Evolutionary conservation across 1,139 yeast species (phyloP).

Genomic region (Pneumocystis murina): DNA sequence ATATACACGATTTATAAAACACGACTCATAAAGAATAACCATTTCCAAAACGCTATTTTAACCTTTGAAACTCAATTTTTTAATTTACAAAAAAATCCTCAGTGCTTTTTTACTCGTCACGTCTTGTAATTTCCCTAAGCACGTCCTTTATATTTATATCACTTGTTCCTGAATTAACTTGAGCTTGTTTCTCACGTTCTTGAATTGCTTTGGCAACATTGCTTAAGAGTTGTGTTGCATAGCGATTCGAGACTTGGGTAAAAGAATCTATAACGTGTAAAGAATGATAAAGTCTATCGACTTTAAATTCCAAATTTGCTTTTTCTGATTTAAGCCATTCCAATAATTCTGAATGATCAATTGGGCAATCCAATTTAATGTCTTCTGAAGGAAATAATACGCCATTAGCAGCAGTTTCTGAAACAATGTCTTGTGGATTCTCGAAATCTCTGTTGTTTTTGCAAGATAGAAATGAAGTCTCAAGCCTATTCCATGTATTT

Average conservation of each 20-base stretch:
- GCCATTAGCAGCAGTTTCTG: constrained; percentile 13
- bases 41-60: not conserved
- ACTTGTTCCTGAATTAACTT: constrained; percentile 10
- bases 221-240: constrained; percentile 10
- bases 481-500: constrained; percentile 8
- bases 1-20: not conserved
- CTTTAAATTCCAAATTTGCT: constrained; percentile 11
- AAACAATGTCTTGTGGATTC: constrained; percentile 5
- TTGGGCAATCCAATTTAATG: not conserved
- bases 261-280: constrained; percentile 10
- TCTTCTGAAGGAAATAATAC: constrained; percentile 10
- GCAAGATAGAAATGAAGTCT: constrained; percentile 1
- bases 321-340: constrained; percentile 7
- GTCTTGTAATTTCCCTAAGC: constrained; percentile 10
- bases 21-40: not conserved
- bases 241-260: constrained; percentile 8
- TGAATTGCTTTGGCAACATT: constrained; percentile 11
- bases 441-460: not conserved
- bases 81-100: not conserved
- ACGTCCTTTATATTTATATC: constrained; percentile 14
- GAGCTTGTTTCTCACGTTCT: constrained; percentile 6
- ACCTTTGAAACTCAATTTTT: not conserved
- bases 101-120: not conserved
- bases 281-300: constrained; percentile 13
- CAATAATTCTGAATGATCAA: constrained; percentile 2